phyloP scores from a whole-genome alignment of 495 filamentous ascomycete species.

The Tetracladium marchalianum region DNA sequence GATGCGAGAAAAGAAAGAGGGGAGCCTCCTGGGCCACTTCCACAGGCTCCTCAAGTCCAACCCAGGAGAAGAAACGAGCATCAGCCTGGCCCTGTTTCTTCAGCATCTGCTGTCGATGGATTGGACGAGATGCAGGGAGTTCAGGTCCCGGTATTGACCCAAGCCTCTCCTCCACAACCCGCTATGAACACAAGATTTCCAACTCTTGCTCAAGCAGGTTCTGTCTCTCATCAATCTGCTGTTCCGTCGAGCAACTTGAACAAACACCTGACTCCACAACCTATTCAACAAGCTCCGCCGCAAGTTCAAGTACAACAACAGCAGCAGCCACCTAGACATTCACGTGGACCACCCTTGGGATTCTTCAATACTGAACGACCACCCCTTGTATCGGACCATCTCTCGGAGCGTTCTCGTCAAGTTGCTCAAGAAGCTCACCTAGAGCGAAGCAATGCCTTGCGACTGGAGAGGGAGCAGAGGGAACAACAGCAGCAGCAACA shows the following conservation, averaged over 20 bases:
- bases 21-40: constrained; percentile 61
- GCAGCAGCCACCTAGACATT: constrained; percentile 3
- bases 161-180: constrained; percentile 21
- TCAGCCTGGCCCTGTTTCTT: constrained; percentile 10
- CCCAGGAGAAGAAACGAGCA: constrained; percentile 29
- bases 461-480: constrained; percentile 22
- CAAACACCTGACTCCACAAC: constrained; percentile 13
- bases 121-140: constrained; percentile 12
- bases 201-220: constrained; percentile 16
- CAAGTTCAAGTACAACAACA: not conserved
- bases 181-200: constrained; percentile 21
- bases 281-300: constrained; percentile 4
- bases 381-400: constrained; percentile 21
- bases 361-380: constrained; percentile 13
- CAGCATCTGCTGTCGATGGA: constrained; percentile 13
- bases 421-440: constrained; percentile 20
- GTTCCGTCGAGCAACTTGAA: constrained; percentile 6
- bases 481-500: constrained; percentile 11
- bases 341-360: constrained; percentile 13
- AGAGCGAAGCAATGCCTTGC: constrained; percentile 19
- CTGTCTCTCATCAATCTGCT: constrained; percentile 14
- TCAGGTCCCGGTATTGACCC: constrained; percentile 13
- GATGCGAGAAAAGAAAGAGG: constrained; percentile 60
- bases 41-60: constrained; percentile 39
- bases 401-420: constrained; percentile 14